Base-by-base conservation (phyloP, 1,284 basidiomycete species). In the Apiotrichum sp. region DNA sequence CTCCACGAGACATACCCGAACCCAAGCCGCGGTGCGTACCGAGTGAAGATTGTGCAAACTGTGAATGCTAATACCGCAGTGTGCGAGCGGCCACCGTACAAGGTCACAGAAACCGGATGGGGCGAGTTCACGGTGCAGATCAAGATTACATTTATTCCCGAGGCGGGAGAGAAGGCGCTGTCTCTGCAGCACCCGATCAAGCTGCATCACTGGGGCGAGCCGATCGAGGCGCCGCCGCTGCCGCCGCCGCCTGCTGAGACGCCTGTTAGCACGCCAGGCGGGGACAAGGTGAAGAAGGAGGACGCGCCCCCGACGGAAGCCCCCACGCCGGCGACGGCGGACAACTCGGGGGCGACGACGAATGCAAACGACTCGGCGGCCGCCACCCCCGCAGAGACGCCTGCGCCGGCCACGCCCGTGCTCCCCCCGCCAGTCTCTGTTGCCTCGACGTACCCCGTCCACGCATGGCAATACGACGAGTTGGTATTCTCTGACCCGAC, bases 391-490 rank as follows among this genome's bases (percentile, higher is more conserved):
- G 22, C 47, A 8, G 45, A 6, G 7, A 35, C 46, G 31, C 48
- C 55, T 4, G 14, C 35, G 4, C 39, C 42, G 34, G 44, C 50
- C 31, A 57, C 38, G 39, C 32, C 52, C 35, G 46, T 35, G 4
- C 43, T 49, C 22, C 7, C 51, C 7, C 43, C 48, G 16, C 32
- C 47, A 40, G 38, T 33, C 35, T 43, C 57, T 3, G 57, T 67
- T 6, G 55, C 66, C 14, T 35, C 46, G 13, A 67, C 64, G 14
- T 70, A 74, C 16, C 78, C 79, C 1, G 89, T 97, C n/a, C 89
- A 98, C 73, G 90, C 92, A 0, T 99, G 96, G 95, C 93, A 98
- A 70, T 98, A 98, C 77, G 96, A 98, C 73, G 96, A 99, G 65
- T 83, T 98, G 59, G 91, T 98, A 47, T 98, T 99, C 77, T 85